A percentile compares a stretch with the other conserved stretches of the same genome.
These are phyloP conservation scores for Phialophora expanda DNA, from an alignment of 2,329 filamentous ascomycete species.

Conservation along the genomic window DNA sequence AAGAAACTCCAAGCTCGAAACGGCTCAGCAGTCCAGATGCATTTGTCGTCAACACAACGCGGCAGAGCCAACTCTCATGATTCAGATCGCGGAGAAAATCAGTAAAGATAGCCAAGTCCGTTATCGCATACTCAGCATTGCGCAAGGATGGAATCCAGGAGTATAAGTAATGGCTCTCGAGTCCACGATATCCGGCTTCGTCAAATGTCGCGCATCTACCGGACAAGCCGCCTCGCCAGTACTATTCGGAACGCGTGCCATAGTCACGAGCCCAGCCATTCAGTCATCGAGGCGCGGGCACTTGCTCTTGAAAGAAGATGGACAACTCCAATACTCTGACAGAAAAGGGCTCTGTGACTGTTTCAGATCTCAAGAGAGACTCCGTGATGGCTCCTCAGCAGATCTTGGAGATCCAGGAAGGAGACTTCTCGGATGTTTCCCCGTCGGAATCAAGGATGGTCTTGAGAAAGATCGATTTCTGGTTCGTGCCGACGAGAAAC, in stretches of 20 bases:
- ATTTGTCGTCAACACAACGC: neutral
- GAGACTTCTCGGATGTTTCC: slow-evolving; percentile 4
- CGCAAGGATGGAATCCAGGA: neutral
- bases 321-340: neutral
- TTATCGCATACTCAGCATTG: neutral
- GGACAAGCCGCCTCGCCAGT: neutral
- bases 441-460: slow-evolving; percentile 11
- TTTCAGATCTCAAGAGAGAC: slow-evolving; percentile 8
- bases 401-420: slow-evolving; percentile 1
- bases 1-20: neutral
- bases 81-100: neutral
- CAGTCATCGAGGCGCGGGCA: neutral
- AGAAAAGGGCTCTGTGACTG: neutral
- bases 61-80: neutral
- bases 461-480: slow-evolving; percentile 25
- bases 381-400: neutral
- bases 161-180: slow-evolving; percentile 8
- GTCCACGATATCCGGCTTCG: neutral
- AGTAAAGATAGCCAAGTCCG: slow-evolving; percentile 8
- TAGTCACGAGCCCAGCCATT: neutral
- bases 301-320: neutral
- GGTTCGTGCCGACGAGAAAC: slow-evolving; percentile 10
- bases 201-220: neutral
- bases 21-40: neutral
- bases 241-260: neutral